phyloP scores from a whole-genome alignment of 2,329 filamentous ascomycete genomes.

The Pseudogymnoascus sp. region DNA sequence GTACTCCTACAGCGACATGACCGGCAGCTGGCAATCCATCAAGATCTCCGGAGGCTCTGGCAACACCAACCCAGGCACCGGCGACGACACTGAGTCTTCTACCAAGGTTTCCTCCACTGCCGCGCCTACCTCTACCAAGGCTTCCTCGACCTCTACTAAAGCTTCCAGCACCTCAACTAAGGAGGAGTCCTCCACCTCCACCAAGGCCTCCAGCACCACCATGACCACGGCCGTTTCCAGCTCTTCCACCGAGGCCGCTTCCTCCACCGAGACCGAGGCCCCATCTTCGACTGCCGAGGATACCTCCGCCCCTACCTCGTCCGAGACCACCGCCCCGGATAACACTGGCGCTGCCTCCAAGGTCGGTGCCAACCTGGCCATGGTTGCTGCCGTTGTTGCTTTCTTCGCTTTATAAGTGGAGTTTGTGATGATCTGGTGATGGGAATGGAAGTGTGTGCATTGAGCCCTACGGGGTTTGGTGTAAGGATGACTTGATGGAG shows the following conservation, averaged over 20 bases:
- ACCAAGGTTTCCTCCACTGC: slow-evolving; percentile 7
- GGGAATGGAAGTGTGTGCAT: not conserved
- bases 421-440: not conserved
- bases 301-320: not conserved
- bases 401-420: slow-evolving; percentile 23
- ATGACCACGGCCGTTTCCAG: not conserved
- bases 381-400: slow-evolving; percentile 14
- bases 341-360: slow-evolving; percentile 7
- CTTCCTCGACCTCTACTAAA: slow-evolving; percentile 12
- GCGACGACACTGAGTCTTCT: not conserved
- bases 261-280: slow-evolving; percentile 9
- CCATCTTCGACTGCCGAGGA: not conserved
- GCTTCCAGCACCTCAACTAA: slow-evolving; percentile 1
- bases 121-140: slow-evolving; percentile 10
- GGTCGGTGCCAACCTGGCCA: slow-evolving; percentile 12
- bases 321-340: slow-evolving; percentile 8
- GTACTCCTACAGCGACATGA: slow-evolving; percentile 43
- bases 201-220: not conserved
- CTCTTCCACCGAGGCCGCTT: not conserved
- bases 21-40: slow-evolving; percentile 42
- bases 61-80: not conserved
- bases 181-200: slow-evolving; percentile 10
- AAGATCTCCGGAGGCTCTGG: slow-evolving; percentile 26
- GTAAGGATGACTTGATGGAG: not conserved
- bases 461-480: not conserved